Evolutionary conservation across 1,139 yeast genomes (phyloP), one percentile per base, ranked within the genome.

Genomic region (Yamadazyma conglobata): DNA sequence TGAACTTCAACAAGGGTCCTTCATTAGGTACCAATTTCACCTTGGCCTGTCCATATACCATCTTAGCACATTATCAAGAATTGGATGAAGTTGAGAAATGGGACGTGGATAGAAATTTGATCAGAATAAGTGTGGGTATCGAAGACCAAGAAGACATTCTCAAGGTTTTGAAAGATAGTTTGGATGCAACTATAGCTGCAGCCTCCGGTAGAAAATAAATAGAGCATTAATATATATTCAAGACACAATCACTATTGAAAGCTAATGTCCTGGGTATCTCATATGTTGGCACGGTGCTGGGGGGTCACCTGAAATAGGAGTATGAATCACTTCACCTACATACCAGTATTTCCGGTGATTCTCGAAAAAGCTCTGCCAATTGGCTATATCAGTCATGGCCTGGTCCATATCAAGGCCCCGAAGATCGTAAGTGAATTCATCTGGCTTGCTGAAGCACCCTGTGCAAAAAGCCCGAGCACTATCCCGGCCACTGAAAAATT

Each of bases 21-120:
- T 84, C 95, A 11, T 69, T 91, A 44, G 97, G 97, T 4, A 88
- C 97, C 1, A 91, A 87, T 56, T 87, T 88, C 61, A 87, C 97
- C 0, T 66, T 89, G 47, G 89, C 87, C 4, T 87, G 95, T 50
- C 97, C 97, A 6, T 91, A 91, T 56, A 75, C 96, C 3, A 74
- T 91, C 28, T 68, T 91, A 39, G 96, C 96, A 0, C 96, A 91
- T 56, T 89, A 79, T 53, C 70, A 65, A 29, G 97, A 89, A 53
- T 61, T 88, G 37, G 94, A 86, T 38, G 89, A 82, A 54, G 81
- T 85, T 15, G 85, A 73, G 35, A 65, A 79, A 46, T 88, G 86
- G 79, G 96, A 95, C 3, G 88, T 91, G 17, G 95, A 86, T 49
- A 64, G 80, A 40, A 73, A 82, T 47, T 64, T 91, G 45, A 78